A percentile compares a stretch with the other conserved stretches of the same genome.
Conservation (phyloP, 768 basidiomycete species). For the Mycena indigotica region DNA sequence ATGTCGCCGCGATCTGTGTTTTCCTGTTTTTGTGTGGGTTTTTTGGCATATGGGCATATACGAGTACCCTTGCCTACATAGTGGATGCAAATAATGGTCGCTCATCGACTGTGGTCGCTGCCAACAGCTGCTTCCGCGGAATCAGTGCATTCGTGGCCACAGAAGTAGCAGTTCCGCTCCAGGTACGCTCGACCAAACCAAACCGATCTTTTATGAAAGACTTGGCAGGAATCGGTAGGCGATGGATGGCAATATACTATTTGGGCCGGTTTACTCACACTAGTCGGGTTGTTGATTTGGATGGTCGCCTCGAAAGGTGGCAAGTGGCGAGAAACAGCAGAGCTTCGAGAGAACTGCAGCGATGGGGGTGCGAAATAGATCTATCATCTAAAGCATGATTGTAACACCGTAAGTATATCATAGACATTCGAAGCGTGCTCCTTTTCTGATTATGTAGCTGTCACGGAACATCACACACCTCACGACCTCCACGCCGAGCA, state of each 20-base stretch:
- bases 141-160: slow-evolving; percentile 65
- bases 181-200: slow-evolving; percentile 41
- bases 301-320: slow-evolving; percentile 62
- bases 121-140: slow-evolving; percentile 79
- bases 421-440: too few species aligned
- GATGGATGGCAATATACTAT: slow-evolving; percentile 80
- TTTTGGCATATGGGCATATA: slow-evolving; percentile 64
- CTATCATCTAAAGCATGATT: too few species aligned
- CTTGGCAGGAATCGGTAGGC: slow-evolving; percentile 59
- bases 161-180: slow-evolving; percentile 75
- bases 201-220: neutral
- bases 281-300: slow-evolving; percentile 58
- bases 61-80: slow-evolving; percentile 77
- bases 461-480: too few species aligned
- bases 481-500: too few species aligned
- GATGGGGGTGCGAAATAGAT: too few species aligned
- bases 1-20: slow-evolving; percentile 70
- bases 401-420: too few species aligned
- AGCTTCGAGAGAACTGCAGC: slow-evolving; percentile 39
- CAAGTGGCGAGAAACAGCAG: slow-evolving; percentile 57
- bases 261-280: slow-evolving; percentile 50
- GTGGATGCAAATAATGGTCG: slow-evolving; percentile 86
- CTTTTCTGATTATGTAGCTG: too few species aligned
- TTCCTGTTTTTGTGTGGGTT: slow-evolving; percentile 76
- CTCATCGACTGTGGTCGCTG: slow-evolving; percentile 72